Conservation (phyloP, 2,329 filamentous ascomycete genomes). For the Arthrobotrys conoides region DNA sequence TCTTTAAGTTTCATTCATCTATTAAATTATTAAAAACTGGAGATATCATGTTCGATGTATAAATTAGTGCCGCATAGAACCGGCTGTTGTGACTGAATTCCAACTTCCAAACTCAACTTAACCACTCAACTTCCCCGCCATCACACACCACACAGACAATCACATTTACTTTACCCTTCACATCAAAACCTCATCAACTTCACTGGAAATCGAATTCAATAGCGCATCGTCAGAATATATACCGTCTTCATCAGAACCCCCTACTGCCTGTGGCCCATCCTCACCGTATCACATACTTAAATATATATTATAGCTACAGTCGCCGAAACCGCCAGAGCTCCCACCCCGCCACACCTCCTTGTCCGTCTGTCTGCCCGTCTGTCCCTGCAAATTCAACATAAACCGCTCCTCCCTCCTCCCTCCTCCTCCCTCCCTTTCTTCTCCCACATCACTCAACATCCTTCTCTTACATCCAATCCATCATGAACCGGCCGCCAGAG, state of each 20-base stretch:
- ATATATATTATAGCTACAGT: not conserved
- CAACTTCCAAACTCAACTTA: constrained; percentile 5
- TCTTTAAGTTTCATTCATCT: too few species aligned
- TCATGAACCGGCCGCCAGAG: constrained; percentile 82
- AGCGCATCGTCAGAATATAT: not conserved
- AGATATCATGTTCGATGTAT: too few species aligned
- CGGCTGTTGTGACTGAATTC: constrained; percentile 40
- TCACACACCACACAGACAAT: not conserved
- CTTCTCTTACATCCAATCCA: constrained; percentile 53
- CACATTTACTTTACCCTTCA: not conserved
- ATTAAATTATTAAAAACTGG: too few species aligned
- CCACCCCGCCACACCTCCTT: constrained; percentile 10
- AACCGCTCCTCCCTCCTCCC: constrained; percentile 10
- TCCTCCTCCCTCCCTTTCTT: not conserved
- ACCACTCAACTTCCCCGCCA: constrained; percentile 23
- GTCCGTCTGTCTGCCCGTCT: not conserved
- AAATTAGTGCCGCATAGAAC: constrained; percentile 44
- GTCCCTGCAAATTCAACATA: constrained; percentile 18
- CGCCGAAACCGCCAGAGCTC: constrained; percentile 31
- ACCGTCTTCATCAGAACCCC: not conserved
- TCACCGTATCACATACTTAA: constrained; percentile 38
- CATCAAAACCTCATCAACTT: constrained; percentile 13
- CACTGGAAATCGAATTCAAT: not conserved
- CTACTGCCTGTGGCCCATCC: constrained; percentile 51
- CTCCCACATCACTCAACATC: constrained; percentile 25